Percentiles rank a stretch among this genome's conserved stretches.
phyloP scores from a whole-genome alignment of 164 flowering plant genomes.

The Chimonanthus praecox region DNA sequence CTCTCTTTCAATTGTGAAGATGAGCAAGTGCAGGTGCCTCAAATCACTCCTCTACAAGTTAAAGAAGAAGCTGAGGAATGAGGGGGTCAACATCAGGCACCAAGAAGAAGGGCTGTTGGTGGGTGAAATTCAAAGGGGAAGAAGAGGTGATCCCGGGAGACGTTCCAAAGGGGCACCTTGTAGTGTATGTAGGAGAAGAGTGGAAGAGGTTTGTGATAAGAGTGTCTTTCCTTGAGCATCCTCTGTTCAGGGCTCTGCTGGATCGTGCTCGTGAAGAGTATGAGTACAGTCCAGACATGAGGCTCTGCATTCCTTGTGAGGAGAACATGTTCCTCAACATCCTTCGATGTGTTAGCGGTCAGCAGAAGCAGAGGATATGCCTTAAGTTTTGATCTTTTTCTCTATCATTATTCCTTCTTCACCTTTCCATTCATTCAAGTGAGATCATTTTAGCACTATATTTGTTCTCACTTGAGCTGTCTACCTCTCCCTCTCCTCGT shows the following conservation, averaged over 20 bases:
- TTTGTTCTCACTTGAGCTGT: too few relatives aligned
- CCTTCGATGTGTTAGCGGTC: not conserved
- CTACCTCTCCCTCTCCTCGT: too few relatives aligned
- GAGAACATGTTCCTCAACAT: conserved; percentile 39
- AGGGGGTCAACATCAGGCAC: conserved; percentile 15
- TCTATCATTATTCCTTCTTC: too few relatives aligned
- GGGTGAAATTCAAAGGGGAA: conserved; percentile 32
- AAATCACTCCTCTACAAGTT: conserved; percentile 36
- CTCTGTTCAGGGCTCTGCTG: conserved; percentile 65
- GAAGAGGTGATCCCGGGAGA: conserved; percentile 57
- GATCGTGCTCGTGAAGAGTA: conserved; percentile 77
- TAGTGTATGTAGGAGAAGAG: conserved; percentile 76
- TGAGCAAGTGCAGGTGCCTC: conserved; percentile 31
- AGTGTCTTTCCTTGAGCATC: conserved; percentile 56
- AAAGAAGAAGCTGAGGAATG: conserved; percentile 40
- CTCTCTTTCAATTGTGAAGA: conserved; percentile 11
- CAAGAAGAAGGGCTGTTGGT: conserved; percentile 18
- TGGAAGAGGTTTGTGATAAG: conserved; percentile 67
- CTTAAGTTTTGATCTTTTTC: too few relatives aligned
- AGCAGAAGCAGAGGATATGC: not conserved
- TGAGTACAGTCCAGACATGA: conserved; percentile 47
- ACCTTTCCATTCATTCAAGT: too few relatives aligned
- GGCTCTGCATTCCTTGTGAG: conserved; percentile 77
- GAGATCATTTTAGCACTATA: too few relatives aligned
- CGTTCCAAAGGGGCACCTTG: conserved; percentile 90